Evolutionary conservation across 306 rosid genomes (phyloP).

Genomic region (Citrullus mucosospermus): DNA sequence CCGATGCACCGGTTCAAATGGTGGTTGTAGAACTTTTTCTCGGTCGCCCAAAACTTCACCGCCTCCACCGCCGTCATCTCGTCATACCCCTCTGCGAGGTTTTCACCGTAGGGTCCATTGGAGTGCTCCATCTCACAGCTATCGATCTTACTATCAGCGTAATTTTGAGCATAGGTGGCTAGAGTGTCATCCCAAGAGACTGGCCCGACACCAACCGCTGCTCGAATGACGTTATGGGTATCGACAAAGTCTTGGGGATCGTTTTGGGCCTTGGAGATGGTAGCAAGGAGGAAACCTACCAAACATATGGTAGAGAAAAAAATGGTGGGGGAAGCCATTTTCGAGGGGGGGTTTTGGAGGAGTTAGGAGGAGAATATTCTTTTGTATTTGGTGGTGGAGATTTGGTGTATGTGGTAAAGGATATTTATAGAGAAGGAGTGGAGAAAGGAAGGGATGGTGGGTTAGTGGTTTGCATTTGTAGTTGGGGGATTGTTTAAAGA

Average conservation of each 20-base stretch:
- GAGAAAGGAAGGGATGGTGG: neutral
- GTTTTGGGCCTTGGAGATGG: conserved; percentile 1
- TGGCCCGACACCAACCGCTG: neutral
- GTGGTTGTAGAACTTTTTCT: conserved; percentile 17
- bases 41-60: conserved; percentile 18
- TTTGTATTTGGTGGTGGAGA: neutral
- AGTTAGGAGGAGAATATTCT: neutral
- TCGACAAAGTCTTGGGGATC: conserved; percentile 3
- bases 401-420: neutral
- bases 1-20: neutral
- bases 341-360: neutral
- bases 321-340: neutral
- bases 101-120: conserved; percentile 23
- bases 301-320: neutral
- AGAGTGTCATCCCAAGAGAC: conserved; percentile 1
- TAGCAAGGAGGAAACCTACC: neutral
- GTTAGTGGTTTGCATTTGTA: neutral
- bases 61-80: neutral
- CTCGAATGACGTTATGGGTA: neutral
- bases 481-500: neutral
- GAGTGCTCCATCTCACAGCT: conserved; percentile 23
- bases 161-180: conserved; percentile 12
- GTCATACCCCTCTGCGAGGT: conserved; percentile 1
- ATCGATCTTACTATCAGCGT: neutral
- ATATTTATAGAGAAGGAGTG: neutral